Conservation (phyloP, 2,329 filamentous ascomycete genomes). For the Trichoderma sp. region DNA sequence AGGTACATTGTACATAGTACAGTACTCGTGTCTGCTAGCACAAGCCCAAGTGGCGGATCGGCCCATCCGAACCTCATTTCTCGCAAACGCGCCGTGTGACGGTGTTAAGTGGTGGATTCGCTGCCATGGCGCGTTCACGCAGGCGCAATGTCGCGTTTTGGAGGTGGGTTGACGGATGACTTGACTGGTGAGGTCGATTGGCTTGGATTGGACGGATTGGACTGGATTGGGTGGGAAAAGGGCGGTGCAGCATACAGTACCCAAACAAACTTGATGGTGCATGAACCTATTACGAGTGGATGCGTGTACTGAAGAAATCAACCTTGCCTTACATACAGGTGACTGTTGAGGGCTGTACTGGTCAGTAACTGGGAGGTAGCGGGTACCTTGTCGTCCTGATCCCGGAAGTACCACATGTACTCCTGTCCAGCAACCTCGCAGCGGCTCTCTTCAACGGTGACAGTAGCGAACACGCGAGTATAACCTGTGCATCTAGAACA, state of each 20-base stretch:
- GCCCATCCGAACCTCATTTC: constrained; percentile 14
- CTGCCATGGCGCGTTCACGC: neutral
- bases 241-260: neutral
- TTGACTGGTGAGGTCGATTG: neutral
- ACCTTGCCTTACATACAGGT: neutral
- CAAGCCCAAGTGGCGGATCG: constrained; percentile 4
- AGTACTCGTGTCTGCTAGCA: too few relatives aligned
- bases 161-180: neutral
- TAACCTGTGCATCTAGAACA: neutral
- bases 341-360: neutral
- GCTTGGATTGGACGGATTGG: neutral
- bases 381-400: neutral
- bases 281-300: neutral
- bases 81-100: neutral
- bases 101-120: neutral
- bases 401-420: neutral
- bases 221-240: neutral
- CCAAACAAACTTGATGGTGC: neutral
- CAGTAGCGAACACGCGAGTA: neutral
- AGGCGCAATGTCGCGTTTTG: neutral
- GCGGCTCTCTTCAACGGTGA: neutral
- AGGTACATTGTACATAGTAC: too few relatives aligned
- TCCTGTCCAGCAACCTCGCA: too few relatives aligned
- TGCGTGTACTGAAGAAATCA: neutral
- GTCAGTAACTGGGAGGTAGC: too few relatives aligned